Conservation (phyloP, 1,284 basidiomycete genomes). For the Polyporus tsugae region DNA sequence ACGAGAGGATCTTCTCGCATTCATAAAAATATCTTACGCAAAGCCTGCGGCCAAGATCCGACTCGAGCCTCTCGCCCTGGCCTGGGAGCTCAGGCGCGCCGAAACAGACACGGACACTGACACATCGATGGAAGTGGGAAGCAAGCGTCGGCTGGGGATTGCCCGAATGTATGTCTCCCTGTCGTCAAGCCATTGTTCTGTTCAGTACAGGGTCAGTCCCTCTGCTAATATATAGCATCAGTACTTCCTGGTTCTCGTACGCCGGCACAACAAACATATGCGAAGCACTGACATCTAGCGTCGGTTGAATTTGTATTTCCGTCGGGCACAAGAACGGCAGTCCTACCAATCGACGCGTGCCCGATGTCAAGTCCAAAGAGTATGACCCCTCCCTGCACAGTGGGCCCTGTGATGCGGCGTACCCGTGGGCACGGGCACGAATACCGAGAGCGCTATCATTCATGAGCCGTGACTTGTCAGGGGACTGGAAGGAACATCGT, state of each 20-base stretch:
- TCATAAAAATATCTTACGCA: conserved; percentile 1
- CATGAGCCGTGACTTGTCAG: neutral
- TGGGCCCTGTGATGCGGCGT: conserved; percentile 3
- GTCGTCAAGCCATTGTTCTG: neutral
- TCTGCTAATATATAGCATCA: neutral
- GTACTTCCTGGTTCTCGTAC: neutral
- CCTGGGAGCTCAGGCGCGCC: neutral
- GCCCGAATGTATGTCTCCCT: neutral
- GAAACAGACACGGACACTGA: neutral
- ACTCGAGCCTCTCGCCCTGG: neutral
- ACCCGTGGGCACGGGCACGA: neutral
- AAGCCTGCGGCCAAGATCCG: conserved; percentile 4
- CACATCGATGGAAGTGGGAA: neutral
- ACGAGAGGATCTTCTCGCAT: neutral
- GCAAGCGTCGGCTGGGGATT: neutral
- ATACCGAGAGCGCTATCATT: neutral
- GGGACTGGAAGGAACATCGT: neutral
- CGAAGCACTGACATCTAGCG: neutral
- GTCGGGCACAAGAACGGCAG: neutral
- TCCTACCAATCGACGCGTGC: conserved; percentile 5
- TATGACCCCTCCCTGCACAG: neutral
- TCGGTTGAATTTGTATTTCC: neutral
- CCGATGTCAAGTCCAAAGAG: neutral
- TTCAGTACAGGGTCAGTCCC: neutral
- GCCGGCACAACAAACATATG: neutral